Evolutionary conservation across 1,284 basidiomycete genomes (phyloP).

Genomic region (Sanghuangporus sanghuang): DNA sequence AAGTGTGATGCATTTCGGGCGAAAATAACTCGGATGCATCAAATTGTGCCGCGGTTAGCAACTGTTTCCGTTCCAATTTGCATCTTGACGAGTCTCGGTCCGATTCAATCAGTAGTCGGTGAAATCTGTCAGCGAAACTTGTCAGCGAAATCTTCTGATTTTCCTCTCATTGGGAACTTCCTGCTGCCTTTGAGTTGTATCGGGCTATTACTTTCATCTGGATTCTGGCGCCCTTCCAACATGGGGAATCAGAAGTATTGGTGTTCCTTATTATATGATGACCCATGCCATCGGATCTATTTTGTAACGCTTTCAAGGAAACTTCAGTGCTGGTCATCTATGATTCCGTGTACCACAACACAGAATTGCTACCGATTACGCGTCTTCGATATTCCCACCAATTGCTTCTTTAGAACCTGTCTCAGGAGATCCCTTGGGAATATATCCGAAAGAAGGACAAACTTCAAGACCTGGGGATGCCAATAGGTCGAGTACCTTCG

Average conservation of each 20-base stretch:
- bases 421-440: neutral
- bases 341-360: neutral
- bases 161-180: neutral
- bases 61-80: neutral
- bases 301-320: no score
- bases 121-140: neutral
- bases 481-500: neutral
- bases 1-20: no score
- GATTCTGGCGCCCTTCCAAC: neutral
- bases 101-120: neutral
- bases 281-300: no score
- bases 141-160: neutral
- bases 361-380: neutral
- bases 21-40: no score
- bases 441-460: neutral
- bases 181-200: neutral
- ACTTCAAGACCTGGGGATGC: neutral
- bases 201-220: neutral
- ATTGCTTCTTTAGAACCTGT: neutral
- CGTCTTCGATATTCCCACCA: neutral
- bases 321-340: no score
- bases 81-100: neutral
- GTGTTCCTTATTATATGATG: no score
- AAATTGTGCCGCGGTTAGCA: neutral
- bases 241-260: no score